Conservation (phyloP, 2,329 filamentous ascomycete species). For the Penicillium decumbens region DNA sequence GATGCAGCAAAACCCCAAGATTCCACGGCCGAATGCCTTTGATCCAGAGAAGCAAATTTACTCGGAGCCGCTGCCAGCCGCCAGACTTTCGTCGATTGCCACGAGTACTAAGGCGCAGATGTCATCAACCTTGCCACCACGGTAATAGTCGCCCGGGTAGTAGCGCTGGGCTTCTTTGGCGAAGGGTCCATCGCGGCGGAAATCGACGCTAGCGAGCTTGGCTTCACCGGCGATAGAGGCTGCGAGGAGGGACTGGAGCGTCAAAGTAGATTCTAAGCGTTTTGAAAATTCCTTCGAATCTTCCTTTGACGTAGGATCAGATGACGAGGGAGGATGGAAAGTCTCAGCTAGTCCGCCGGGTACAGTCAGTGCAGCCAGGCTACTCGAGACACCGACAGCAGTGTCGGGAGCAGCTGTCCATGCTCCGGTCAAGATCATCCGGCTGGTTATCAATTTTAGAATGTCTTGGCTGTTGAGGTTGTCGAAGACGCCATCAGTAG, state of each 20-base stretch:
- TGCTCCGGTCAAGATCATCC: slow-evolving; percentile 69
- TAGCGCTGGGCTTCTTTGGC: slow-evolving; percentile 87
- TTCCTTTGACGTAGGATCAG: not conserved
- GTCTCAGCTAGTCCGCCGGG: slow-evolving; percentile 40
- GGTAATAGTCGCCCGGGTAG: slow-evolving; percentile 80
- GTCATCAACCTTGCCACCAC: slow-evolving; percentile 91
- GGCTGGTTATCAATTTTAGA: slow-evolving; percentile 68
- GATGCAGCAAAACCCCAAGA: not conserved
- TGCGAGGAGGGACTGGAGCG: slow-evolving; percentile 73
- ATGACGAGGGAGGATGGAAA: slow-evolving; percentile 15
- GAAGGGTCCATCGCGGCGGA: slow-evolving; percentile 82
- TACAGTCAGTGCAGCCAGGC: slow-evolving; percentile 53
- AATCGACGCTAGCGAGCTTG: slow-evolving; percentile 77
- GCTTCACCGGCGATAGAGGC: slow-evolving; percentile 74
- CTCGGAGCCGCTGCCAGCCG: not conserved
- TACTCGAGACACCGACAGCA: slow-evolving; percentile 60
- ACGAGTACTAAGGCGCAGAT: slow-evolving; percentile 82
- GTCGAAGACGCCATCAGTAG: slow-evolving; percentile 93
- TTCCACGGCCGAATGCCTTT: not conserved
- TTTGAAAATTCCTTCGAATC: not conserved
- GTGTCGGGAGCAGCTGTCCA: slow-evolving; percentile 62
- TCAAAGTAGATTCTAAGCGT: slow-evolving; percentile 36
- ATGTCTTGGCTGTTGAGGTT: slow-evolving; percentile 91
- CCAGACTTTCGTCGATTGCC: slow-evolving; percentile 57
- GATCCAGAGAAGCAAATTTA: not conserved